Base-by-base conservation (phyloP, 352 stramenopile genomes). In the Phytophthora chlamydospora region DNA sequence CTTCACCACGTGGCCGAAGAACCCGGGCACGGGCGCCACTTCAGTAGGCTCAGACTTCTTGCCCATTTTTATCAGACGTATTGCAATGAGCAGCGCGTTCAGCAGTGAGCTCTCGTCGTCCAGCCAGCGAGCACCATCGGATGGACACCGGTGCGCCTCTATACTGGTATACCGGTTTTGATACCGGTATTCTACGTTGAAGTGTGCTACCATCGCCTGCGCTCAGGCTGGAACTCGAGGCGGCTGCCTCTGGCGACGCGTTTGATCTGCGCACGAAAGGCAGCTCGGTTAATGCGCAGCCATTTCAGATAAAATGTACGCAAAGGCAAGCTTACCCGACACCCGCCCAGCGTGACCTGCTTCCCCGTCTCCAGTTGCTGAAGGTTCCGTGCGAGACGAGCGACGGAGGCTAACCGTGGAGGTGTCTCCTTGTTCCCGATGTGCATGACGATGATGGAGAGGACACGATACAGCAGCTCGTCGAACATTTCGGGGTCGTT, bases 1-100 rank as follows among this genome's bases (percentile, higher is more conserved):
- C 66, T 76, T 72, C 43, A 95, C 64, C 35, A 79, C 76, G 42
- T 89, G 66, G 62, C 86, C 84, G 43, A 95, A 91, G 81, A 93
- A 95, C 31, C 86, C 86, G 6, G 86, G 84, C 48, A 86, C 75
- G 12, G 76, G 66, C 35, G 53, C 69, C 58, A 93, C 73, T 63
- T 88, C 75, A 16, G 36, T 33, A 17, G 60, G 54, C 17, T 46
- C 31, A 10, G 50, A 41, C 54, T 63, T 71, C 50, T 76, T 73
- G 19, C 49, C 54, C 68, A 76, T 76, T 53, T n/a, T 42, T 34
- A 16, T n/a, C 10, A 32, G 6, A 21, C 16, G 9, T 57, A 14
- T 44, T 16, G 11, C 7, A 6, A 16, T 24, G 33, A 17, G 14
- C 9, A 36, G 19, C 42, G 39, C 31, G 32, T 51, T 55, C 16